Evolutionary conservation across 352 stramenopile species (phyloP), one percentile per base, ranked within the genome.

Genomic region (Elongisporangium undulatum): DNA sequence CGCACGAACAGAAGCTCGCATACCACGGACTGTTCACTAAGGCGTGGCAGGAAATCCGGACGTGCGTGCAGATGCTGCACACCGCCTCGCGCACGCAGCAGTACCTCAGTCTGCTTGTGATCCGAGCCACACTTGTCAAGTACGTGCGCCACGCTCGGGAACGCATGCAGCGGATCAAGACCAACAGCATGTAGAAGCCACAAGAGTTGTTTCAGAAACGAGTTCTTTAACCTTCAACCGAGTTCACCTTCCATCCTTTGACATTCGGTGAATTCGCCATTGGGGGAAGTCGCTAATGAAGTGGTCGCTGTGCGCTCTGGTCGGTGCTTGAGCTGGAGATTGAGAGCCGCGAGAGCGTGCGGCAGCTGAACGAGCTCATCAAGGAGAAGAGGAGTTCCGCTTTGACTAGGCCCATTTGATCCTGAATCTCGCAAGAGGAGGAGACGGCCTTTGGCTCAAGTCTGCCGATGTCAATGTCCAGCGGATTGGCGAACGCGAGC

Each of bases 51-150:
- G 80, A 90, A 59, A 72, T 87, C 24, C 78, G 77, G 12, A 69
- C 63, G 17, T 90, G 80, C 55, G 74, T 77, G 63, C 85, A 84
- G 68, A 77, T 87, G 66, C 51, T 90, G 45, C 74, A 90, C 64
- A 69, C 71, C 8, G 80, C 80, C 34, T 85, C 84, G 55, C 69
- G 87, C 66, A 87, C 77, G n/a, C 78, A 90, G 52, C 75, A 87
- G 53, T 88, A 85, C 55, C 70, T 90, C 52, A 87, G 77, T 55
- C 74, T 74, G 0, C 63, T 88, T 24, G 87, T 82, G 51, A 73
- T 90, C 51, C 77, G 82, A 56, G 77, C 70, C 41, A 83, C 77
- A 22, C 66, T 90, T 55, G 56, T 87, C 48, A 72, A 74, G n/a
- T 90, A 78, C 75, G 71, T 88, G 49, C 64, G 66, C 8, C 71